These are phyloP conservation scores for Phialophora tarda DNA, from an alignment of 2,329 filamentous ascomycete species.

Conservation along the genomic window DNA sequence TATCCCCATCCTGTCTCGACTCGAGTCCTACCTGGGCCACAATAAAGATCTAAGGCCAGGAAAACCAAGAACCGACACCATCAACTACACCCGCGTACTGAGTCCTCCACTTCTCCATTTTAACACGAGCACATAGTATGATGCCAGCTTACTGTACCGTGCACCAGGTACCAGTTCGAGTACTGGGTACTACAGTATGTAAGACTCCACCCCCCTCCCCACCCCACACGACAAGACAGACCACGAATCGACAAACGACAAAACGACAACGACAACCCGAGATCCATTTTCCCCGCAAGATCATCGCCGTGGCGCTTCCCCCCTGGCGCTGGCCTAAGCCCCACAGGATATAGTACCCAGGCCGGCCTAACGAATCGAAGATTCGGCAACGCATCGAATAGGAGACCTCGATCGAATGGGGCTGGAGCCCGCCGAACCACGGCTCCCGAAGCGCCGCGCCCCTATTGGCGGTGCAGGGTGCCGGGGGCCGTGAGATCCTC, in stretches of 20 bases:
- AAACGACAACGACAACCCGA: not conserved
- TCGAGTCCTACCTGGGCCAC: too few relatives aligned
- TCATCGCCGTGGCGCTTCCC: not conserved
- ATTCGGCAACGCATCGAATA: not conserved
- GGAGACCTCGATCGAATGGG: not conserved
- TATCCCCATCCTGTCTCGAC: not conserved
- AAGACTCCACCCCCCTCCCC: not conserved
- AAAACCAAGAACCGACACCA: not conserved
- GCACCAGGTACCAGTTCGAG: too few relatives aligned
- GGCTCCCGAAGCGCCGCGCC: not conserved
- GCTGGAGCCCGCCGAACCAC: not conserved
- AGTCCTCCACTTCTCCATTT: too few relatives aligned
- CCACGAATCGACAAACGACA: too few relatives aligned
- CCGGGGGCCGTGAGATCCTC: not conserved
- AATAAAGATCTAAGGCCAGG: too few relatives aligned
- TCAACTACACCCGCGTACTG: not conserved
- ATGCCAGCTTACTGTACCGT: too few relatives aligned
- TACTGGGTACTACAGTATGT: too few relatives aligned
- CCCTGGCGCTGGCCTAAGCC: not conserved
- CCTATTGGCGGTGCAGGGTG: constrained; percentile 2
- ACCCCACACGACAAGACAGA: too few relatives aligned
- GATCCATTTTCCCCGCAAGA: not conserved
- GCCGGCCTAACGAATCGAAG: not conserved
- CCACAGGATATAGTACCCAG: not conserved
- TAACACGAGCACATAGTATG: too few relatives aligned